Evolutionary conservation across 805 yeast genomes (phyloP), one percentile per base, ranked within the genome.

Genomic region (Scheffersomyces ergatensis): DNA sequence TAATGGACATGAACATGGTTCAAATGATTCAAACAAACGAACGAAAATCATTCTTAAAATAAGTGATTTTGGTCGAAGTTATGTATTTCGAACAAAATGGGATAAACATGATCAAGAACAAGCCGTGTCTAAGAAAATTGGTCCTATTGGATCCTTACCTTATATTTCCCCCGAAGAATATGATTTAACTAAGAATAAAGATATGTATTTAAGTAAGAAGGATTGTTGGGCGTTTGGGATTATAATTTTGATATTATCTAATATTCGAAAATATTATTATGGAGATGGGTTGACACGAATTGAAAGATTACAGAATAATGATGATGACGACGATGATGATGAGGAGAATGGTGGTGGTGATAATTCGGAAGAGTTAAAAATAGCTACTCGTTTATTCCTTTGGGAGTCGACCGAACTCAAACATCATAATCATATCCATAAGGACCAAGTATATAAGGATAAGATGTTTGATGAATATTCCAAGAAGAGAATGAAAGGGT

Each of bases 141-240:
- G 96, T n/a, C 69, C 70, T 3, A 78, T 90, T 54, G 97, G 97
- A 2, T 84, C 95, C 1, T 92, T 82, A 43, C 93, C 97, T 1
- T 90, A 88, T 62, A 88, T 89, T 58, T 87, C 97, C 0, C 97
- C 97, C 0, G 97, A 89, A 56, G 96, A 90, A 60, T 85, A 78
- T 55, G 60, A 34, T 72, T 67, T 39, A 14, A 34, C 35, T 18
- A 9, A 39, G 8, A 33, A 39, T 12, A 23, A 33, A 9, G 11
- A 41, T 12, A 41, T 44, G 23, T 38, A 35, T 4, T 32, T 38
- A n/a, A 39, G 39, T 3, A 71, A 80, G 20, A 90, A 86, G 34
- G 97, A 90, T 59, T 78, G 86, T 41, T 90, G 97, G 97, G 85
- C 96, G 2, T 63, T 83, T 35, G 97, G 96, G 29, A 76, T 90